A percentile compares a stretch with the other conserved stretches of the same genome.
Conservation (phyloP, 495 filamentous ascomycete species). For the Oleoguttula mirabilis region DNA sequence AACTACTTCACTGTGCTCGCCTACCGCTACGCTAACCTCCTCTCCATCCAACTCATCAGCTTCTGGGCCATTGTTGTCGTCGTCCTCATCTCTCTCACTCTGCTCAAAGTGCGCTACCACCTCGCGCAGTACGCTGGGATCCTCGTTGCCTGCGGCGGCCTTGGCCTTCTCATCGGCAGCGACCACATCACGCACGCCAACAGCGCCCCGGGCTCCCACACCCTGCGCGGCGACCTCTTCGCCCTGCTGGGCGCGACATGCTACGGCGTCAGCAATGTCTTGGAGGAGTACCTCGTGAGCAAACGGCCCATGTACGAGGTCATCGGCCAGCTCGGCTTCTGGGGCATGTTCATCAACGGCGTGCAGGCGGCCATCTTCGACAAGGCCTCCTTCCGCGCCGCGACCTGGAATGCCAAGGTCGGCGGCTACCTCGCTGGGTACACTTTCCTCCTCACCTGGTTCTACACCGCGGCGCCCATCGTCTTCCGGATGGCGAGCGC, state of each 20-base stretch:
- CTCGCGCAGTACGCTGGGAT: slow-evolving; percentile 73
- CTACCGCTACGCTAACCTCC: slow-evolving; percentile 82
- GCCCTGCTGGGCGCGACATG: slow-evolving; percentile 76
- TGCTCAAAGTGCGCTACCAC: slow-evolving; percentile 82
- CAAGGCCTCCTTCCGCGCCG: slow-evolving; percentile 52
- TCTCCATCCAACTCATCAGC: slow-evolving; percentile 89
- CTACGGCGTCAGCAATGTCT: slow-evolving; percentile 83
- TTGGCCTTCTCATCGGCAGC: slow-evolving; percentile 75
- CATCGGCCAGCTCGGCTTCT: slow-evolving; percentile 78
- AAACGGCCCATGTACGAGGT: slow-evolving; percentile 87
- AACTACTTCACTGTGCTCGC: slow-evolving; percentile 97
- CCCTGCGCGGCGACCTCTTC: slow-evolving; percentile 87
- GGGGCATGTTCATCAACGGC: slow-evolving; percentile 83
- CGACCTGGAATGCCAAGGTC: slow-evolving; percentile 55
- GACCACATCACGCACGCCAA: slow-evolving; percentile 72
- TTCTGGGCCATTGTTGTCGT: slow-evolving; percentile 98
- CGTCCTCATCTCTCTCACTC: slow-evolving; percentile 66
- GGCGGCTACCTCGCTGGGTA: slow-evolving; percentile 78
- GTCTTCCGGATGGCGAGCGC: slow-evolving; percentile 78
- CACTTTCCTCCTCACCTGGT: slow-evolving; percentile 66
- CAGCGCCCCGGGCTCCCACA: slow-evolving; percentile 49
- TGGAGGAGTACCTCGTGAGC: slow-evolving; percentile 85
- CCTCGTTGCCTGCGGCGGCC: slow-evolving; percentile 79
- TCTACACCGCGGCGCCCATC: slow-evolving; percentile 79
- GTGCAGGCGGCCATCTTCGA: slow-evolving; percentile 86